These are phyloP conservation scores for Leishmania major DNA, from an alignment of 208 protist species.

Conservation along the genomic window DNA sequence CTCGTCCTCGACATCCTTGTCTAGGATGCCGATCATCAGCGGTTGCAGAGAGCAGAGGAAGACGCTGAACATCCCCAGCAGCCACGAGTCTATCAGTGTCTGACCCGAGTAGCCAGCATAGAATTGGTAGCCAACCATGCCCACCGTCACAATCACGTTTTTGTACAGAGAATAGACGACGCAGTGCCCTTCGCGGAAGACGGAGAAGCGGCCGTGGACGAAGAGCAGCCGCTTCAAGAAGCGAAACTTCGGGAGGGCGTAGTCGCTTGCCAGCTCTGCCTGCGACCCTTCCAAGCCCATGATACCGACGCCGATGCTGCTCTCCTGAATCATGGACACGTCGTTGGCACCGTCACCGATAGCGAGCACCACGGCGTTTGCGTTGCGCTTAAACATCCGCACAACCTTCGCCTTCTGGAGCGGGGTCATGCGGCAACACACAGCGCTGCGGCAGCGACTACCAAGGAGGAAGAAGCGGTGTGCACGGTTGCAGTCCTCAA, in stretches of 20 bases:
- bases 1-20: conserved; percentile 90
- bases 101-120: conserved; percentile 89
- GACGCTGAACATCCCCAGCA: conserved; percentile 81
- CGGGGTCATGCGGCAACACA: conserved; percentile 87
- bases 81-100: conserved; percentile 85
- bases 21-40: conserved; percentile 77
- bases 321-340: conserved; percentile 94
- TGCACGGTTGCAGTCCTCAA: conserved; percentile 42
- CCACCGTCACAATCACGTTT: conserved; percentile 89
- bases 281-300: conserved; percentile 96
- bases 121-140: conserved; percentile 80
- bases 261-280: conserved; percentile 92
- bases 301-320: conserved; percentile 95
- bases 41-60: conserved; percentile 83
- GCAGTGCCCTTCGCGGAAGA: conserved; percentile 85
- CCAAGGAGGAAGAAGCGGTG: conserved; percentile 71
- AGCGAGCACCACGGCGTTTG: conserved; percentile 56
- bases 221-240: conserved; percentile 91
- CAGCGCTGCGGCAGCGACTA: conserved; percentile 60
- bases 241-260: conserved; percentile 92
- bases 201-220: conserved; percentile 93
- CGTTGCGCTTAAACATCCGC: conserved; percentile 65
- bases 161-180: conserved; percentile 97
- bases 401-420: conserved; percentile 84
- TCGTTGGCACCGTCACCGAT: conserved; percentile 93